Base-by-base conservation (phyloP, 1,284 basidiomycete species). In the Ustilago esculenta region DNA sequence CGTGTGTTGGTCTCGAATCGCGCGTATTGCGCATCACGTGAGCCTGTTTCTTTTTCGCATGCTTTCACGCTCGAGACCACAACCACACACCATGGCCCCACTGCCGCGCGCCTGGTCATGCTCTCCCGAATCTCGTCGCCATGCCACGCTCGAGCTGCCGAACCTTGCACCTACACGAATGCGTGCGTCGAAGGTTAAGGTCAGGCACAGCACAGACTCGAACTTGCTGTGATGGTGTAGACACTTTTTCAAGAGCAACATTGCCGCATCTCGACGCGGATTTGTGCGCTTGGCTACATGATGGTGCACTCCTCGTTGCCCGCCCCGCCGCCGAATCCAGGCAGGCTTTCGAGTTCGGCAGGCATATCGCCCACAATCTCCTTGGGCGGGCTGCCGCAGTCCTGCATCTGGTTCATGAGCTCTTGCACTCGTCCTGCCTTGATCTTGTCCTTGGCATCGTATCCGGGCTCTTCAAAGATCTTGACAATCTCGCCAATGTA, bases 301-400 rank as follows among this genome's bases (percentile, higher is more conserved):
- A 80, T 47, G 42, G 45, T 55, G 48, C 78, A 80, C 25, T 80
- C 63, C 36, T 77, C 78, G 17, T 67, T 60, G 5, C 40, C 50
- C 3, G 27, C 27, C 2, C 50, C 65, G 9, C 73, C 71, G 4
- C 71, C 57, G 24, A 77, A 67, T 1, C 73, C 65, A 34, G 70
- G 72, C 35, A 80, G 35, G 11, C 44, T 59, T 17, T 74, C 70
- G 30, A 79, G 51, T 49, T 77, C 92, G 4, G 92, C 87, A 0
- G 94, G 94, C 71, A 97, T 85, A 5, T 91, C 89, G 2, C 94
- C 95, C 88, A 96, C 92, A 51, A 98, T 88, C 79, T 94, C 92
- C 45, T 88, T 83, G 0, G 94, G 94, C 0, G 94, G 94, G 11
- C 91, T 88, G 3, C 95, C 94, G 57, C 90, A 86, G 27, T 86